Evolutionary conservation across 805 yeast species (phyloP).

Genomic region (Pichia rugopelliculosa): DNA sequence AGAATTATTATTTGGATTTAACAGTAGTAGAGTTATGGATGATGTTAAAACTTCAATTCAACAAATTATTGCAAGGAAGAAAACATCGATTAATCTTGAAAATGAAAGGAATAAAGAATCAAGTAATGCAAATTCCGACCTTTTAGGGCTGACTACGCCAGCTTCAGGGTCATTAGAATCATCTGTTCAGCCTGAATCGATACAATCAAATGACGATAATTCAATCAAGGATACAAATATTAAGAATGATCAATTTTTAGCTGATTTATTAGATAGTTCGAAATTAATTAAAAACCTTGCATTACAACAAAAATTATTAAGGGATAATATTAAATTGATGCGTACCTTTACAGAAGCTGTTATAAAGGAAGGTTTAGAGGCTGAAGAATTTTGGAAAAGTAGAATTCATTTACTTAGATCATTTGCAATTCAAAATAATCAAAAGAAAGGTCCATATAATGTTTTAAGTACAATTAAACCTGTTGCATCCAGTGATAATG

Average conservation of each 20-base stretch:
- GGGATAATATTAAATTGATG: constrained; percentile 62
- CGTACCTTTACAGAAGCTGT: constrained; percentile 83
- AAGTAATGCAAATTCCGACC: neutral
- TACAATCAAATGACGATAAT: neutral
- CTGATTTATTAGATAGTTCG: constrained; percentile 42
- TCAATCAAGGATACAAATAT: constrained; percentile 9
- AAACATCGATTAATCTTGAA: constrained; percentile 34
- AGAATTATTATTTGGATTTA: constrained; percentile 50
- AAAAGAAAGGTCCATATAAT: constrained; percentile 87
- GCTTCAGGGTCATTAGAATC: neutral
- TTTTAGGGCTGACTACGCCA: constrained; percentile 30
- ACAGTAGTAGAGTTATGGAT: constrained; percentile 69
- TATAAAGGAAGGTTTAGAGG: constrained; percentile 64
- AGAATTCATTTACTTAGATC: constrained; percentile 75
- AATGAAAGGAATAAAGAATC: constrained; percentile 3
- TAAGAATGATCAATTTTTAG: constrained; percentile 24
- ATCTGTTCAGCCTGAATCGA: neutral
- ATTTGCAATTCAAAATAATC: constrained; percentile 76
- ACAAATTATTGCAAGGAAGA: constrained; percentile 59
- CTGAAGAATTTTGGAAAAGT: constrained; percentile 82
- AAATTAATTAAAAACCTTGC: constrained; percentile 62
- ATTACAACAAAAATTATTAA: constrained; percentile 70
- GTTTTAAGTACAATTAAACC: constrained; percentile 92
- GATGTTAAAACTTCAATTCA: constrained; percentile 60
- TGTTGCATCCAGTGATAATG: constrained; percentile 85